Evolutionary conservation across 139 green algal species (phyloP), one percentile per base, ranked within the genome.

Genomic region (Coelastrella sp.): DNA sequence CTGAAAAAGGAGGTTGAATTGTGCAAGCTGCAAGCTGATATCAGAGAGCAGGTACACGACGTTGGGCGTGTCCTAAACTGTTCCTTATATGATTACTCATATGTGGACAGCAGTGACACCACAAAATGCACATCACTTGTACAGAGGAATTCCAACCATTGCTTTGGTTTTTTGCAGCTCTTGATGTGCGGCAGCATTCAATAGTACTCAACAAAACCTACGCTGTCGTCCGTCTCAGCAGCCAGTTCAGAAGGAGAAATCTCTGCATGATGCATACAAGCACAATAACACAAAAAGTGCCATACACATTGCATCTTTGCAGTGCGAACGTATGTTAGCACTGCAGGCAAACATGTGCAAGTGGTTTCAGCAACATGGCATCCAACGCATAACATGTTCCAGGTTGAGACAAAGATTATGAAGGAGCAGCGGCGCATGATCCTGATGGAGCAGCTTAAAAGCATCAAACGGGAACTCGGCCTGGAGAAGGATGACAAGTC

Each of bases 1-100:
- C 89, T 99, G 75, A 99, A 99, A 94, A 99, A 99, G 94, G 98
- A 99, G 93, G 95, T 99, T 68, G 98, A 99, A 94, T 95, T 99
- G 90, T 96, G 95, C 91, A 98, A 97, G 91, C 93, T 99, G 92
- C 97, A 99, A 94, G 92, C 91, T 20, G 95, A 98, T 92, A 99
- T 99, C 58, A 94, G 96, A 19, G 94, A 97, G 83, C 93, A 98
- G 90, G 83, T 80, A 47, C 32, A 47, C 32, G 32, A 47, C 32
- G 32, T 47, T 47, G 32, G 32, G 32, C 1, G 32, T 47, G 32
- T 0, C 32, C 32, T 47, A 47, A 47, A 47, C 32, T 47, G 32
- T 47, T 47, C 32, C 32, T 47, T 47, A 47, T 1, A 47, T 2
- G 32, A 47, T 1, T 47, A 47, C 11, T 13, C 23, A 22, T 94